A percentile compares a stretch with the other conserved stretches of the same genome.
These are phyloP conservation scores for Pterula multifida DNA, from an alignment of 1,284 basidiomycete species.

Conservation along the genomic window DNA sequence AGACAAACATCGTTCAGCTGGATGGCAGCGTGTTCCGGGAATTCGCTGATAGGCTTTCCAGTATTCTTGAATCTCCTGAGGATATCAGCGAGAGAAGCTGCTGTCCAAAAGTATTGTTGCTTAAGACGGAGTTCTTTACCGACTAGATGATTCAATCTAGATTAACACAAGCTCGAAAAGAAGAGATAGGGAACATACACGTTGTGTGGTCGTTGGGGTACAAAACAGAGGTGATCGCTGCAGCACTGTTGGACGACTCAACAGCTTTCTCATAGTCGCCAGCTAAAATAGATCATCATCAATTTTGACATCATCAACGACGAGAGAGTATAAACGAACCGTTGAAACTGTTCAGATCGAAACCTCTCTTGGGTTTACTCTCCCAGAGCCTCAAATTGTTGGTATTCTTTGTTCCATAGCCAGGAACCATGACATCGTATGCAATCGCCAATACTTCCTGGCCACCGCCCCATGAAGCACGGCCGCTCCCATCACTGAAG, in stretches of 20 bases:
- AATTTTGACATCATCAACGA: slow-evolving; percentile 1
- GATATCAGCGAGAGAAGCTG: slow-evolving; percentile 80
- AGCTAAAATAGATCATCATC: slow-evolving; percentile 28
- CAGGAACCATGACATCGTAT: slow-evolving; percentile 87
- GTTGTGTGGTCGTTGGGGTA: slow-evolving; percentile 77
- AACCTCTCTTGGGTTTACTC: slow-evolving; percentile 82
- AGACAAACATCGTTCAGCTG: slow-evolving; percentile 73
- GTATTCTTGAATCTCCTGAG: slow-evolving; percentile 72
- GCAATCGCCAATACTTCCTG: slow-evolving; percentile 86
- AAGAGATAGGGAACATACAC: slow-evolving; percentile 27
- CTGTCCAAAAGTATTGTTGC: slow-evolving; percentile 92
- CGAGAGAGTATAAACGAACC: slow-evolving; percentile 26
- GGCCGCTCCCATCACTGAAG: slow-evolving; percentile 43
- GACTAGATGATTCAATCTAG: slow-evolving; percentile 25
- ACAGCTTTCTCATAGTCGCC: slow-evolving; percentile 86
- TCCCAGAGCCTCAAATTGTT: slow-evolving; percentile 77
- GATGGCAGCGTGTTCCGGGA: slow-evolving; percentile 80
- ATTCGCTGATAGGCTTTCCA: slow-evolving; percentile 60
- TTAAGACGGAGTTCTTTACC: slow-evolving; percentile 89
- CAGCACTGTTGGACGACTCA: slow-evolving; percentile 76
- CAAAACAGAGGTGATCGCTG: slow-evolving; percentile 82
- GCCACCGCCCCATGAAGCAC: slow-evolving; percentile 75
- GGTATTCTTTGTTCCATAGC: slow-evolving; percentile 66
- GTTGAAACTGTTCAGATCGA: slow-evolving; percentile 89
- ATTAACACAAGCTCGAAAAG: background rate